Conservation (phyloP, 208 protist species). For the Leishmania braziliensis region DNA sequence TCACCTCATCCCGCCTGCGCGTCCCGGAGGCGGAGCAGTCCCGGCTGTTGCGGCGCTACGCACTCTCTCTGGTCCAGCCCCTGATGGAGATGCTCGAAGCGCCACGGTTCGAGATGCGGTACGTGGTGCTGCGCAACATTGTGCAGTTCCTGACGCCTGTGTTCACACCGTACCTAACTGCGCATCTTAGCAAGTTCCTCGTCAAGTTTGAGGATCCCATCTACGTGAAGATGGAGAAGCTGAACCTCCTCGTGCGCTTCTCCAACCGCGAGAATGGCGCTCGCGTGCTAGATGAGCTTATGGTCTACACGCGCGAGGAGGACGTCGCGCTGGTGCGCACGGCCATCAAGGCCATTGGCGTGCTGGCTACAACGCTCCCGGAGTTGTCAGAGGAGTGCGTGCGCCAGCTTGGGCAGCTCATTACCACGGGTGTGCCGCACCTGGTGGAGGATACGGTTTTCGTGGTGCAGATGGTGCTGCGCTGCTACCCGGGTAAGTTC, state of each 20-base stretch:
- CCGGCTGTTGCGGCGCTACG: slow-evolving; percentile 47
- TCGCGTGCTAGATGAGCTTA: slow-evolving; percentile 92
- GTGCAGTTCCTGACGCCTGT: slow-evolving; percentile 91
- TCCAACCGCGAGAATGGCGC: slow-evolving; percentile 90
- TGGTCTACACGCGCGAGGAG: slow-evolving; percentile 94
- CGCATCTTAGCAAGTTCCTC: slow-evolving; percentile 94
- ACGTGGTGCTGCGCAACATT: slow-evolving; percentile 98
- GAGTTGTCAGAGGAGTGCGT: slow-evolving; percentile 93
- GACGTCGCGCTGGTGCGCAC: slow-evolving; percentile 97
- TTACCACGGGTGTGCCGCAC: slow-evolving; percentile 96
- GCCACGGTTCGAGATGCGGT: slow-evolving; percentile 95
- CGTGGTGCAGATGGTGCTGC: slow-evolving; percentile 97
- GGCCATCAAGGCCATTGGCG: slow-evolving; percentile 95
- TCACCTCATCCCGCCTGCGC: slow-evolving; percentile 21
- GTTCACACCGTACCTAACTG: slow-evolving; percentile 75
- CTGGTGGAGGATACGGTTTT: slow-evolving; percentile 97
- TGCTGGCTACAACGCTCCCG: slow-evolving; percentile 96
- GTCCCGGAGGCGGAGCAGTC: slow-evolving; percentile 24
- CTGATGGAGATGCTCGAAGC: slow-evolving; percentile 75
- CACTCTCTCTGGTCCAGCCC: slow-evolving; percentile 87
- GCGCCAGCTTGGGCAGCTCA: slow-evolving; percentile 93
- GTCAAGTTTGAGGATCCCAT: slow-evolving; percentile 99
- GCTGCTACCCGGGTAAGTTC: slow-evolving; percentile 96
- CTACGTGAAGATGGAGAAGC: slow-evolving; percentile 99
- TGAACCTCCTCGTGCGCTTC: slow-evolving; percentile 97